phyloP scores from a whole-genome alignment of 352 stramenopile species.

The Phytophthora parvispora region DNA sequence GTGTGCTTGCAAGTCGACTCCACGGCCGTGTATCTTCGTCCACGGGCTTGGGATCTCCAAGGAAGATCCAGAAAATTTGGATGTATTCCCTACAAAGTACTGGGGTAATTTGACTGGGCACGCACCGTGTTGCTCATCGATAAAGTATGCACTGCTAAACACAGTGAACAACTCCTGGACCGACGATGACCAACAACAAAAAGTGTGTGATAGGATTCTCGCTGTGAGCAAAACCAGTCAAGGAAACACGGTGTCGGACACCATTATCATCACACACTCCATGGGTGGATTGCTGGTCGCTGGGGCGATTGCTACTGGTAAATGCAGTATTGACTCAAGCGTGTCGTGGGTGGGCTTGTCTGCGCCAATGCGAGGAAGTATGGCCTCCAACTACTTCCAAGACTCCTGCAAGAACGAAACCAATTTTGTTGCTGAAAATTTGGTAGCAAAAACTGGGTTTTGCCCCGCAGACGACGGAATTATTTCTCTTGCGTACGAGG shows the following conservation, averaged over 20 bases:
- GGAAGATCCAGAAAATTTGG: constrained; percentile 16
- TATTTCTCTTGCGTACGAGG: constrained; percentile 48
- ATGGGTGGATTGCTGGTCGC: constrained; percentile 50
- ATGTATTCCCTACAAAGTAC: constrained; percentile 29
- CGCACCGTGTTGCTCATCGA: constrained; percentile 47
- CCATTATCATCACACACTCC: constrained; percentile 55
- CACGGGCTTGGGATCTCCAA: constrained; percentile 31
- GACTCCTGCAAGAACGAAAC: constrained; percentile 38
- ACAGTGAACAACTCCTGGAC: constrained; percentile 49
- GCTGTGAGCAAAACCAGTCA: constrained; percentile 25
- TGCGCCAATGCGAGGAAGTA: constrained; percentile 49
- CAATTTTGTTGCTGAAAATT: constrained; percentile 23
- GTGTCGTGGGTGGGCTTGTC: constrained; percentile 46
- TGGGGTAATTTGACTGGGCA: constrained; percentile 45
- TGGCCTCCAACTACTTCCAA: constrained; percentile 54
- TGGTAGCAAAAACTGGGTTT: constrained; percentile 29
- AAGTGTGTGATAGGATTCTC: constrained; percentile 40
- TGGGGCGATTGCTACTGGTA: constrained; percentile 33
- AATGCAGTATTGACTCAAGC: constrained; percentile 30
- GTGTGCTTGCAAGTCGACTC: constrained; percentile 22
- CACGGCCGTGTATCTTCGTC: constrained; percentile 27
- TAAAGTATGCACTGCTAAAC: constrained; percentile 42
- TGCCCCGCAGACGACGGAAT: constrained; percentile 34
- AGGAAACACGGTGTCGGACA: constrained; percentile 30
- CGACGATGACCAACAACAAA: constrained; percentile 35